A percentile compares a stretch with the other conserved stretches of the same genome.
phyloP scores from a whole-genome alignment of 306 rosid species.

The Vigna unguiculata region DNA sequence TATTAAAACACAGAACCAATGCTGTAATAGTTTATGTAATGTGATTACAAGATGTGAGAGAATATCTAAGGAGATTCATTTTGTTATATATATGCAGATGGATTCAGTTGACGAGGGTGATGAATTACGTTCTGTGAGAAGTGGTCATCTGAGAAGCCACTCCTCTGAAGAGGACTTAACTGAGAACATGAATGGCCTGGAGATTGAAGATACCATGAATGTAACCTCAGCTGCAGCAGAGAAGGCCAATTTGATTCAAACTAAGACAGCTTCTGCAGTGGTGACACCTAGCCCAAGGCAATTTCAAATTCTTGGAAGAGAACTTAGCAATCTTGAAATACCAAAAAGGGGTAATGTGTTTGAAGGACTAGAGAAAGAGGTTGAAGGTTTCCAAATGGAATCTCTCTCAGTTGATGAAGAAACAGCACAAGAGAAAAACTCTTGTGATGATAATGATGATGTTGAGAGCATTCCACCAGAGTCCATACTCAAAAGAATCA shows the following conservation, averaged over 20 bases:
- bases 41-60: constrained; percentile 18
- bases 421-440: constrained; percentile 44
- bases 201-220: constrained; percentile 46
- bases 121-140: constrained; percentile 53
- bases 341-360: constrained; percentile 50
- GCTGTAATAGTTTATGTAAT: constrained; percentile 23
- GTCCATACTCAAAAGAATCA: constrained; percentile 76
- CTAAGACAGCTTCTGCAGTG: constrained; percentile 38
- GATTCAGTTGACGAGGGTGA: constrained; percentile 70
- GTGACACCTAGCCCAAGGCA: constrained; percentile 48
- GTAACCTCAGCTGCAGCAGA: constrained; percentile 43
- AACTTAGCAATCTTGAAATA: constrained; percentile 62
- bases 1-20: constrained; percentile 20
- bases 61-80: constrained; percentile 44
- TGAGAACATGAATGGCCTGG: constrained; percentile 56
- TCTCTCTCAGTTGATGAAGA: constrained; percentile 42
- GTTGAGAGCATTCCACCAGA: constrained; percentile 68
- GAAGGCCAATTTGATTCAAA: constrained; percentile 46
- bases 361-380: constrained; percentile 51
- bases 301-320: constrained; percentile 44
- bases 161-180: constrained; percentile 81
- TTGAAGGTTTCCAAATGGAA: constrained; percentile 40
- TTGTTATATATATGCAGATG: constrained; percentile 65
- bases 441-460: constrained; percentile 45
- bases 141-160: constrained; percentile 68